Evolutionary conservation across 148 eudicot species (phyloP).

Genomic region (Agrostemma githago): DNA sequence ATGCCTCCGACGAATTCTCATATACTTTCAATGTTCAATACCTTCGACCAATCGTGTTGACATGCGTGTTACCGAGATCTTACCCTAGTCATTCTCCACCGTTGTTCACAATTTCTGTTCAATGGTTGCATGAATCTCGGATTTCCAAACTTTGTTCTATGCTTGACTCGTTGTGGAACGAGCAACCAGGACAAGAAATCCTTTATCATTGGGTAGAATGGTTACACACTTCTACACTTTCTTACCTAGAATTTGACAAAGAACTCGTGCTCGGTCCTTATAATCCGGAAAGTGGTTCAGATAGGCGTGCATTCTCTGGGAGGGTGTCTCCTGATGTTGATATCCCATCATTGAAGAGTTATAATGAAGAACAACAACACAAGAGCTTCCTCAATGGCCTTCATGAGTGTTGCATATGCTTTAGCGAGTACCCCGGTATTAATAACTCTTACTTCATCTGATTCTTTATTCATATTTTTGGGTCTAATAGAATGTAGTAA

Average conservation of each 20-base stretch:
- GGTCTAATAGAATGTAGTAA: neutral
- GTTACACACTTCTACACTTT: slow-evolving; percentile 60
- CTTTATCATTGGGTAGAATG: slow-evolving; percentile 82
- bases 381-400: slow-evolving; percentile 55
- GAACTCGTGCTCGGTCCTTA: slow-evolving; percentile 75
- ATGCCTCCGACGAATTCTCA: slow-evolving; percentile 43
- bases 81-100: slow-evolving; percentile 84
- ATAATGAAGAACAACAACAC: slow-evolving; percentile 53
- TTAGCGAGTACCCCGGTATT: slow-evolving; percentile 76
- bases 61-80: slow-evolving; percentile 75
- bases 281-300: slow-evolving; percentile 41
- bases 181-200: slow-evolving; percentile 78
- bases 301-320: slow-evolving; percentile 78
- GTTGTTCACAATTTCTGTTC: slow-evolving; percentile 66
- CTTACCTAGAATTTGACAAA: slow-evolving; percentile 60
- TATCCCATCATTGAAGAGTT: slow-evolving; percentile 74
- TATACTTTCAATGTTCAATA: slow-evolving; percentile 69
- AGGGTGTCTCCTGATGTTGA: slow-evolving; percentile 74
- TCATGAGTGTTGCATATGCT: slow-evolving; percentile 87
- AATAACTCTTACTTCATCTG: neutral
- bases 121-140: slow-evolving; percentile 63
- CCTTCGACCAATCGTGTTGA: slow-evolving; percentile 72
- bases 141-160: slow-evolving; percentile 61
- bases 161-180: slow-evolving; percentile 82
- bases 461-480: neutral